Base-by-base conservation (phyloP, 1,284 basidiomycete species). In the Prillingera fragicola region DNA sequence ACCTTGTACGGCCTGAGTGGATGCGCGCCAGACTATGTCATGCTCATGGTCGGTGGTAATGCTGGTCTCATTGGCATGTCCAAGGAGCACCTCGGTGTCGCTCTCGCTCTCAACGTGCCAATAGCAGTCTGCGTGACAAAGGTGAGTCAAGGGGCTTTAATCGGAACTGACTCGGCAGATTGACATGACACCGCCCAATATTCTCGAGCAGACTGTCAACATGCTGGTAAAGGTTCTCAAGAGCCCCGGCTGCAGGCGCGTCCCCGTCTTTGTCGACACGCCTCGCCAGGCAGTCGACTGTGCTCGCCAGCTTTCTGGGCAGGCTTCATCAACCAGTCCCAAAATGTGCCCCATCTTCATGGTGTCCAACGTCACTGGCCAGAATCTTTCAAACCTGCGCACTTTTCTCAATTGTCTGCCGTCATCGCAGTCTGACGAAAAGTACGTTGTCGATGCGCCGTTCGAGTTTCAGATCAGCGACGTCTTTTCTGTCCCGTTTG, bases 61-160 rank as follows among this genome's bases (percentile, higher is more conserved):
- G 94, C 95, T 2, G 79, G 78, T 1, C 69, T 98, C 38, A 95
- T 97, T 48, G 95, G 95, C 35, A 97, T 97, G 94, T 91, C 87
- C 22, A 96, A 97, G 55, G 90, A 94, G 67, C 94, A 97, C 70
- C 75, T 97, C 12, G 90, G 94, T 1, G 92, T 98, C 45, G 84
- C 94, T 0, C 75, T 99, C 1, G 94, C 94, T 2, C 74, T 99
- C 36, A 88, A 84, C 57, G 87, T 98, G 2, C 94, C 94, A 2
- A 84, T 99, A 26, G 82, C 91, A 5, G 86, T 95, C 22, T 90
- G 89, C 67, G 85, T 97, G 40, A 96, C 92, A 13, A 97, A 97
- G 77, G 87, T 86, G 46, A 45, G 64, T 48, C 26, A 9, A 33
- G 15, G 22, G 8, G 22, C 13, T 49, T 13, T n/a, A n/a, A 37